phyloP scores from a whole-genome alignment of 306 rosid species.

The Leucaena leucocephala region DNA sequence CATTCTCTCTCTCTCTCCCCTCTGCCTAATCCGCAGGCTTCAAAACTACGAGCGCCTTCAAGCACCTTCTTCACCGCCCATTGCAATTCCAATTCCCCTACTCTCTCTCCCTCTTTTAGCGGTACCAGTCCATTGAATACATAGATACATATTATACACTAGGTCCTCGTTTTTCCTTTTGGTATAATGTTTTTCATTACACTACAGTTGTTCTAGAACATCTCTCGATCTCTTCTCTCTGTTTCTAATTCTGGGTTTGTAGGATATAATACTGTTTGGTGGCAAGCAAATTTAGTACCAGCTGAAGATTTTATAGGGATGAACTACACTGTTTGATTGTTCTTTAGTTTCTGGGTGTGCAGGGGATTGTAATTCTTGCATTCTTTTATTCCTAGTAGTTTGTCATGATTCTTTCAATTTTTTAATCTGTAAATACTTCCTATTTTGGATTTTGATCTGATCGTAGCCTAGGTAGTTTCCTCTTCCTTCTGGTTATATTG shows the following conservation, averaged over 20 bases:
- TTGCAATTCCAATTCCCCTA: neutral
- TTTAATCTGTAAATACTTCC: conserved; percentile 4
- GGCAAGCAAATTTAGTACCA: neutral
- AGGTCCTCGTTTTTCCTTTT: neutral
- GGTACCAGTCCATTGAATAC: neutral
- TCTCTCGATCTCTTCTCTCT: neutral
- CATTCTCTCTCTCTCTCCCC: neutral
- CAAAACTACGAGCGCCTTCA: conserved; percentile 18
- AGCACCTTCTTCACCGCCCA: conserved; percentile 16
- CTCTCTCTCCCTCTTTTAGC: neutral
- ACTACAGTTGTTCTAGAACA: neutral
- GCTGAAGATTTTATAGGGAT: neutral
- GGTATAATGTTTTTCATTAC: neutral
- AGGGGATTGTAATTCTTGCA: neutral
- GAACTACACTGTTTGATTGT: neutral
- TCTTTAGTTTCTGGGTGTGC: neutral
- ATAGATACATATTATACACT: neutral
- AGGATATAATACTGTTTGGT: neutral
- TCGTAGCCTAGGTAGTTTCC: neutral
- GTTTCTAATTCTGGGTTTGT: neutral
- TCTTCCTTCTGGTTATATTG: neutral
- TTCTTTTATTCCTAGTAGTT: neutral
- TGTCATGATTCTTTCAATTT: neutral
- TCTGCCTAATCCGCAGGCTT: neutral
- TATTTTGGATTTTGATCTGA: neutral